These are phyloP conservation scores for Spergularia bocconei DNA, from an alignment of 148 eudicot species.

Conservation along the genomic window DNA sequence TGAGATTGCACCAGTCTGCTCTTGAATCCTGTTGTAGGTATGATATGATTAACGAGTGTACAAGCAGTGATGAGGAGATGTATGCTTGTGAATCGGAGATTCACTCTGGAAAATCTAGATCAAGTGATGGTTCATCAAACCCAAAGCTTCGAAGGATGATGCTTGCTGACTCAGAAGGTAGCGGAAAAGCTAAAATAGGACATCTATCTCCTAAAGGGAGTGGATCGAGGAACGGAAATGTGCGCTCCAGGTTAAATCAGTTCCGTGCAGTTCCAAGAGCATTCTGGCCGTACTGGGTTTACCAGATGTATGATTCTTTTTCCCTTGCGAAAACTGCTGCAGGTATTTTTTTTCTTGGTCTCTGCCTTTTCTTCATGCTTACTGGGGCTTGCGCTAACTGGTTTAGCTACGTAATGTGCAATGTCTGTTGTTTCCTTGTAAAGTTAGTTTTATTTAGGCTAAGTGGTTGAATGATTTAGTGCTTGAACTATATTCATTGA, in stretches of 20 bases:
- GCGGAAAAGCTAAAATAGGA: constrained; percentile 22
- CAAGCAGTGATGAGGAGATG: constrained; percentile 76
- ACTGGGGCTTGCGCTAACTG: not conserved
- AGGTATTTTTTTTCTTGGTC: constrained; percentile 39
- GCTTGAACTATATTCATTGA: not conserved
- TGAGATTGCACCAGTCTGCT: constrained; percentile 67
- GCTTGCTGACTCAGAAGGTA: constrained; percentile 28
- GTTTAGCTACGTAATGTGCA: not conserved
- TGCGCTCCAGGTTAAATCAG: constrained; percentile 22
- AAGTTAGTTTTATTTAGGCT: not conserved
- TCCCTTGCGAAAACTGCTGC: constrained; percentile 76
- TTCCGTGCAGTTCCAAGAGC: constrained; percentile 62
- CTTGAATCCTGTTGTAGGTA: constrained; percentile 38
- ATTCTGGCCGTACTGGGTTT: constrained; percentile 91
- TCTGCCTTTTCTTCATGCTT: not conserved
- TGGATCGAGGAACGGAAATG: constrained; percentile 33
- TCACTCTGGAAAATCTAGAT: constrained; percentile 36
- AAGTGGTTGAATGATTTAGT: not conserved
- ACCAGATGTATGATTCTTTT: constrained; percentile 82
- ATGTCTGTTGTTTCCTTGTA: too few relatives aligned
- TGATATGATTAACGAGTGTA: constrained; percentile 38
- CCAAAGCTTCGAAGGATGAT: constrained; percentile 28
- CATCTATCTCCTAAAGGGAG: constrained; percentile 28
- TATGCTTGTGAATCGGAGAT: constrained; percentile 31
- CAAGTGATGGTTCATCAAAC: constrained; percentile 29